Percentiles rank a stretch among this genome's conserved stretches.
phyloP scores from a whole-genome alignment of 257 asterid species.

The Solanum etuberosum region DNA sequence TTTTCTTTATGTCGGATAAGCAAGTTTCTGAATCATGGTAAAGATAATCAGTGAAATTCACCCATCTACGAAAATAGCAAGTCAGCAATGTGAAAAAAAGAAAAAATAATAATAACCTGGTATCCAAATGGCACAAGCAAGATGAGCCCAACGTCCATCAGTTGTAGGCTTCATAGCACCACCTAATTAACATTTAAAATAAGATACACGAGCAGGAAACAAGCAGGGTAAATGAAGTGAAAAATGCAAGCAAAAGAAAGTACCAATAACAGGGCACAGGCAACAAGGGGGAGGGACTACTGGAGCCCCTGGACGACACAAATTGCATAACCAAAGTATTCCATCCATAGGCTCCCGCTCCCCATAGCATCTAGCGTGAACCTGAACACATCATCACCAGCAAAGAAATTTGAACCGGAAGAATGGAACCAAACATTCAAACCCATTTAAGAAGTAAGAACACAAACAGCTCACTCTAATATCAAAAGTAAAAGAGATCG shows the following conservation, averaged over 20 bases:
- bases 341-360: constrained; percentile 77
- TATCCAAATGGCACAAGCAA: constrained; percentile 99
- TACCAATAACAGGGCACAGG: constrained; percentile 92
- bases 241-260: background rate
- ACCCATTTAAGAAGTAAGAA: background rate
- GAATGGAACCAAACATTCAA: background rate
- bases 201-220: constrained; percentile 7
- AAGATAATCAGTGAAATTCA: background rate
- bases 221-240: background rate
- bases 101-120: constrained; percentile 48
- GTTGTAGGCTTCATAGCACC: constrained; percentile 99
- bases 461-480: background rate
- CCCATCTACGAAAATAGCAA: background rate
- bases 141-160: constrained; percentile 99
- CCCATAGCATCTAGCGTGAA: constrained; percentile 98
- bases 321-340: constrained; percentile 93
- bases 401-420: background rate
- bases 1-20: constrained; percentile 71
- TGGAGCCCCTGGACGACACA: constrained; percentile 97
- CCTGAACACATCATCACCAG: constrained; percentile 35
- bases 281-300: constrained; percentile 71
- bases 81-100: background rate
- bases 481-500: background rate
- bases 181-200: constrained; percentile 29
- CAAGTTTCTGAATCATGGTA: constrained; percentile 73